Evolutionary conservation across 805 yeast species (phyloP).

Genomic region (Barnettozyma sp.): DNA sequence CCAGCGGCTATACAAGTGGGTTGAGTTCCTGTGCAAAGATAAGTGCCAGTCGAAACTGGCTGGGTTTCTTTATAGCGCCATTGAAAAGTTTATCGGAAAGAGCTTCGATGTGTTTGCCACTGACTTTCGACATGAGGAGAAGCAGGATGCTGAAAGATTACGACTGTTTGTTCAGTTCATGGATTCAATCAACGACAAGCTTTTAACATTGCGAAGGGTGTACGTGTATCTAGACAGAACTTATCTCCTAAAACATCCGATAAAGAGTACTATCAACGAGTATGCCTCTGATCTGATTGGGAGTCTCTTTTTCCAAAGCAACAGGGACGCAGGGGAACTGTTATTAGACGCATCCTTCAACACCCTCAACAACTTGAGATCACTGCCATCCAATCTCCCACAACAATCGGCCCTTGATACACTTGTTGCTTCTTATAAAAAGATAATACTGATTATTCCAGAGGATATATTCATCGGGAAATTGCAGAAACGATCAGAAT

Average conservation of each 20-base stretch:
- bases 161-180: neutral
- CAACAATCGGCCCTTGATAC: no score
- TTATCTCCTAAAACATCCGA: slow-evolving; percentile 22
- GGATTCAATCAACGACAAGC: slow-evolving; percentile 6
- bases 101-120: neutral
- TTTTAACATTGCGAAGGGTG: slow-evolving; percentile 11
- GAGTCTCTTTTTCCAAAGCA: neutral
- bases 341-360: slow-evolving; percentile 6
- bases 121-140: neutral
- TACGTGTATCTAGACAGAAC: slow-evolving; percentile 22
- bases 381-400: no score
- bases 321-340: slow-evolving; percentile 4
- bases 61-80: slow-evolving; percentile 8
- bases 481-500: neutral
- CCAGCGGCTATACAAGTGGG: slow-evolving; percentile 20
- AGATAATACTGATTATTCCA: neutral
- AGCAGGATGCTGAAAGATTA: neutral
- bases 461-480: neutral
- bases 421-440: neutral
- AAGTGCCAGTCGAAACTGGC: slow-evolving; percentile 19
- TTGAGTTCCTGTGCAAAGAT: slow-evolving; percentile 23
- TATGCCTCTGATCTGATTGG: neutral
- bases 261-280: slow-evolving; percentile 15
- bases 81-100: slow-evolving; percentile 1
- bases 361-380: slow-evolving; percentile 7